Evolutionary conservation across 805 yeast genomes (phyloP), one percentile per base, ranked within the genome.

Genomic region (Metschnikowia gruessii): DNA sequence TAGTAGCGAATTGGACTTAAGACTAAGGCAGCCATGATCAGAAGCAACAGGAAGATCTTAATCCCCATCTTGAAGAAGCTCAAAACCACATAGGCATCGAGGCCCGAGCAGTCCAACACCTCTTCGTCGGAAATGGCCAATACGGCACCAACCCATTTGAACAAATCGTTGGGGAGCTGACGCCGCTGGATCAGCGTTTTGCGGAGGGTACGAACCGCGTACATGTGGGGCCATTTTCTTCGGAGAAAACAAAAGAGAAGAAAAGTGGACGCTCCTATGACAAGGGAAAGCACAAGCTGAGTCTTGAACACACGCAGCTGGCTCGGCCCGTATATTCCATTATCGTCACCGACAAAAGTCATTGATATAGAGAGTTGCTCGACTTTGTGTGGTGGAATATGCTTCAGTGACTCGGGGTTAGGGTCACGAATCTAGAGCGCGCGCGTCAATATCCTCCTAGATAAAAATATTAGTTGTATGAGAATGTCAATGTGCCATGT

Each of bases 231-330:
- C 69, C 82, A 77, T 49, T 70, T 68, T 52, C 74, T 74, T 42
- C 85, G 62, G 26, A 76, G 62, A 28, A 76, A 51, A 52, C 85
- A 80, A 57, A 80, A 80, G 18, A 74, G 54, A 11, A 72, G 41
- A 48, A 80, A 77, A 21, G 79, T 69, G 10, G 69, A 49, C 7
- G 67, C 29, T 0, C 85, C 85, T n/a, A 75, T 58, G 39, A 69
- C 57, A 2, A 74, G 56, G 49, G 83, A 79, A 33, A 80, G 65
- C 47, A 68, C 65, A 40, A 80, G 62, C 57, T 80, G 85, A 12
- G 81, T 77, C 40, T 70, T 72, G 61, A 80, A 80, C 42, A 80
- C 80, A n/a, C 82, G 70, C 59, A 78, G 83, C 35, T 77, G 69
- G 53, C 75, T 76, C 45, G 69, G 66, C 19, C 68, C 64, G 17